phyloP scores from a whole-genome alignment of 176 grass and related monocot genomes.

The Lolium perenne region DNA sequence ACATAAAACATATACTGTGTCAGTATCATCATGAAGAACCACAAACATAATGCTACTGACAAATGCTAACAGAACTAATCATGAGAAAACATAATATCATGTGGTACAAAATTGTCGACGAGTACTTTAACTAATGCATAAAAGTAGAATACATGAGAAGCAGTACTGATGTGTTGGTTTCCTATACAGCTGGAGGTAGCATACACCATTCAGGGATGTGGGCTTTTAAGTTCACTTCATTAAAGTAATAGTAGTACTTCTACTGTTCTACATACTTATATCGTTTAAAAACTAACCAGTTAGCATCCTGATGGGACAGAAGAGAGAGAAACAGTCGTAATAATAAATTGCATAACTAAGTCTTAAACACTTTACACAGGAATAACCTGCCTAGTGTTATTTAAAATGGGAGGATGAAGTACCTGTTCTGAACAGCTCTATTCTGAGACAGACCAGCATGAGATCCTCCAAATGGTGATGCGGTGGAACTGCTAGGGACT shows the following conservation, averaged over 20 bases:
- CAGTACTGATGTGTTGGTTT: not conserved
- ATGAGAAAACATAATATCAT: conserved; percentile 13
- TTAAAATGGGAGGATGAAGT: conserved; percentile 30
- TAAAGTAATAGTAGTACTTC: not conserved
- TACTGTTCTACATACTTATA: not conserved
- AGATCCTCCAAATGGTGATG: conserved; percentile 66
- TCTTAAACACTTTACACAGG: conserved; percentile 7
- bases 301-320: conserved; percentile 3
- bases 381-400: not conserved
- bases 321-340: not conserved
- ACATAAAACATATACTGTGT: conserved; percentile 55
- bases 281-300: conserved; percentile 7
- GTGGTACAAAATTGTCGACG: not conserved
- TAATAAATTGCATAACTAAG: conserved; percentile 18
- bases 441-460: conserved; percentile 66
- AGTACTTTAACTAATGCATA: conserved; percentile 25
- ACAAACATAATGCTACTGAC: conserved; percentile 57
- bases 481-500: conserved; percentile 57
- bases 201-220: not conserved
- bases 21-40: conserved; percentile 54
- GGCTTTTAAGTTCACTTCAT: conserved; percentile 11
- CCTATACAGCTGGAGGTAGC: conserved; percentile 7
- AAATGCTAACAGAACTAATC: conserved; percentile 26
- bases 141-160: not conserved
- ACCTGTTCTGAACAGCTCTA: conserved; percentile 79